These are phyloP conservation scores for Funneliformis geosporum DNA, from an alignment of 192 early-diverging fungal genomes.

Conservation along the genomic window DNA sequence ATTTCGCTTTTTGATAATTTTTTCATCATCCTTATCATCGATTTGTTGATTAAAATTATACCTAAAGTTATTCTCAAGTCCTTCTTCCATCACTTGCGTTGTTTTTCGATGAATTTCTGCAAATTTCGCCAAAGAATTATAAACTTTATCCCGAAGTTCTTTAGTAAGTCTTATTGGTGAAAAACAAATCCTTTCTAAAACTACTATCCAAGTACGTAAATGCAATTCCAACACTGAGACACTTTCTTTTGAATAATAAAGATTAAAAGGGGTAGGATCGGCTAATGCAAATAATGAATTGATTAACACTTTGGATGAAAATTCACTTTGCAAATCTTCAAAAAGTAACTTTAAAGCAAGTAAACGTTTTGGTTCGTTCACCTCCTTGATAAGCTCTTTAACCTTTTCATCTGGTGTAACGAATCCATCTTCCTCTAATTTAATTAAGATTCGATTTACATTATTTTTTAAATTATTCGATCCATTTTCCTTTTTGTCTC, in stretches of 20 bases:
- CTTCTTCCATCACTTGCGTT: neutral
- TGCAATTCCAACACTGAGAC: neutral
- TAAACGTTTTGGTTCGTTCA: neutral
- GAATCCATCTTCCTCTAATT: neutral
- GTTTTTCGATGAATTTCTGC: neutral
- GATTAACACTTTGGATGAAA: neutral
- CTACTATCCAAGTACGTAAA: neutral
- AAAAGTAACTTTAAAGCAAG: neutral
- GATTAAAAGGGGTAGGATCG: neutral
- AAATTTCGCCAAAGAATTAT: neutral
- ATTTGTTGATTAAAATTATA: neutral
- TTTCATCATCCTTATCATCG: neutral
- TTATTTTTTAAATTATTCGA: too few species aligned
- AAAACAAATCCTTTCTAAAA: neutral
- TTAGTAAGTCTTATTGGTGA: neutral
- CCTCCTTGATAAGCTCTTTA: neutral
- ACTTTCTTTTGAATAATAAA: conserved; percentile 3
- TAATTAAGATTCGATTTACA: too few species aligned
- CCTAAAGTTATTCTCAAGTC: neutral
- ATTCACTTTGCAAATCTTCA: neutral
- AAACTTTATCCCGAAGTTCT: neutral
- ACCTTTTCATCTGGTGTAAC: neutral
- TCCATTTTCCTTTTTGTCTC: too few species aligned
- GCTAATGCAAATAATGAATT: neutral
- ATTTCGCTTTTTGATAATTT: neutral